Evolutionary conservation across 345 rosid genomes (phyloP).

Genomic region (Moricandia arvensis): DNA sequence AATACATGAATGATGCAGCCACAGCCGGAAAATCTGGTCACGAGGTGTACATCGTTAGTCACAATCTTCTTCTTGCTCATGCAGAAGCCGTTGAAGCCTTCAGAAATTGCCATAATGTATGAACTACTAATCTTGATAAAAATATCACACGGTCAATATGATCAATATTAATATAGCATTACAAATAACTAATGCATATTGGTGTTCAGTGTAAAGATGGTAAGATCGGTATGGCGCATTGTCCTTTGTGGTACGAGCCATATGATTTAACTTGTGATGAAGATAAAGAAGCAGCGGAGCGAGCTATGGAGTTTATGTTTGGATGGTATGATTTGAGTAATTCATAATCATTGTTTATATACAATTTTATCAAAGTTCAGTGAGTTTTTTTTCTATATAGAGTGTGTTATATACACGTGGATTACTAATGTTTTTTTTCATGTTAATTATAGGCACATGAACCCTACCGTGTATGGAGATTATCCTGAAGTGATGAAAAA

Average conservation of each 20-base stretch:
- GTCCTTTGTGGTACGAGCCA: conserved; percentile 38
- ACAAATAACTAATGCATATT: background rate
- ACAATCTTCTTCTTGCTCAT: conserved; percentile 31
- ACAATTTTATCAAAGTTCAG: background rate
- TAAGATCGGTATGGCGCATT: conserved; percentile 35
- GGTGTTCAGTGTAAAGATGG: conserved; percentile 26
- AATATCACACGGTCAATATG: background rate
- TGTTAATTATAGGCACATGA: conserved; percentile 29
- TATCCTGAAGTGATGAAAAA: conserved; percentile 45
- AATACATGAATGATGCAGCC: conserved; percentile 24
- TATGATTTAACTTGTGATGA: conserved; percentile 8
- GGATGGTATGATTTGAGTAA: conserved; percentile 28
- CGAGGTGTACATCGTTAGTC: conserved; percentile 31
- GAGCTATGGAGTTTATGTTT: conserved; percentile 37
- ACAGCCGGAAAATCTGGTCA: conserved; percentile 33
- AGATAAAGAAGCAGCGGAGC: conserved; percentile 32
- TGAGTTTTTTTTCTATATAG: background rate
- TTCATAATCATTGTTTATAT: background rate
- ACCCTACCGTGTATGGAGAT: conserved; percentile 45
- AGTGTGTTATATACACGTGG: background rate
- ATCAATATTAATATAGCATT: background rate
- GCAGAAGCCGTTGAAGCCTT: conserved; percentile 37
- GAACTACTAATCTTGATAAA: background rate
- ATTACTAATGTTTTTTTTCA: background rate
- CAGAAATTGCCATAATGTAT: conserved; percentile 23